Percentiles rank a stretch among this genome's conserved stretches.
These are phyloP conservation scores for Phytophthora kernoviae DNA, from an alignment of 352 stramenopile species.

Conservation along the genomic window DNA sequence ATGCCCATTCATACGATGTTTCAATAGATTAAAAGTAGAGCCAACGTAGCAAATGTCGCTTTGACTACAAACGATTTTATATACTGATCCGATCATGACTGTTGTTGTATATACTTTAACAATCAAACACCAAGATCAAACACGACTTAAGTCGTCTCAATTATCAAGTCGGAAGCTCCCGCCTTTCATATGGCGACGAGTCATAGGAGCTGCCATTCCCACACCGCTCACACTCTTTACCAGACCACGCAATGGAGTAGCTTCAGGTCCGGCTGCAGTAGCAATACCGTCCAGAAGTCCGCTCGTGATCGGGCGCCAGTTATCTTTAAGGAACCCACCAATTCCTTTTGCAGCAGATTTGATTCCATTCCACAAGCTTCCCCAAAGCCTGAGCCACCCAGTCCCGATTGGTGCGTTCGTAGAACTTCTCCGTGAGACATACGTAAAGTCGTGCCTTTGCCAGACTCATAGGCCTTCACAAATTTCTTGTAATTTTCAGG, in stretches of 20 bases:
- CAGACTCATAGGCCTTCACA: no score
- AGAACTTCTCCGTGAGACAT: no score
- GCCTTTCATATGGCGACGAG: slow-evolving; percentile 2
- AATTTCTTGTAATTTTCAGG: no score
- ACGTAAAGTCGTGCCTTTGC: no score
- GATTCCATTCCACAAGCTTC: neutral
- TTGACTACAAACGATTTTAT: slow-evolving; percentile 10
- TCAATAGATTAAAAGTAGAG: neutral
- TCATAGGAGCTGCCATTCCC: slow-evolving; percentile 2
- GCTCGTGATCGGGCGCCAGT: neutral
- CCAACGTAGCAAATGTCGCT: slow-evolving; percentile 7
- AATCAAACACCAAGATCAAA: slow-evolving; percentile 10
- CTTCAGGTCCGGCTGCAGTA: slow-evolving; percentile 5
- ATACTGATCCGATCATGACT: slow-evolving; percentile 7
- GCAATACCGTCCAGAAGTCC: slow-evolving; percentile 7
- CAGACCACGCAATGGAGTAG: slow-evolving; percentile 6
- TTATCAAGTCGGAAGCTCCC: slow-evolving; percentile 6
- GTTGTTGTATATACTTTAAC: slow-evolving; percentile 4
- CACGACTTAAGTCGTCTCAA: no score
- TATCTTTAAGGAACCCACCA: neutral
- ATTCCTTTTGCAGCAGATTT: neutral
- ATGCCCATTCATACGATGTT: slow-evolving; percentile 7
- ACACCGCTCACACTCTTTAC: neutral
- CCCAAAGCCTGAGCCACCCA: no score
- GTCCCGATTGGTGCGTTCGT: no score